These are phyloP conservation scores for Oryza glumipatula DNA, from an alignment of 176 grass and related monocot genomes.

Conservation along the genomic window DNA sequence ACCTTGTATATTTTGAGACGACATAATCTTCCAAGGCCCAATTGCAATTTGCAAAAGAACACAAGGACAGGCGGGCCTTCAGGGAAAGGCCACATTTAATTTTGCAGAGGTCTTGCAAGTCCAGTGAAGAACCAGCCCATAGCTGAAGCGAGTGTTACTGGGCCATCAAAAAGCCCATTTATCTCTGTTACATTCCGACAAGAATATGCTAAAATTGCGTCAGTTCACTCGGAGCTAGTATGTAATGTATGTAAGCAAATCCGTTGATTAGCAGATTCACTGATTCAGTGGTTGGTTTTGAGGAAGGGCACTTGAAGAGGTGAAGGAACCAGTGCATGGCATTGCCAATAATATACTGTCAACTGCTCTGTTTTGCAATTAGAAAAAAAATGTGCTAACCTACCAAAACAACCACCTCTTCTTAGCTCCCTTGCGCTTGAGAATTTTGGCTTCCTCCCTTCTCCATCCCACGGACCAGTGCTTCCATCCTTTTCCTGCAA, in stretches of 20 bases:
- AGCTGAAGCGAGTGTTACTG: background rate
- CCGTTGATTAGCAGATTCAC: background rate
- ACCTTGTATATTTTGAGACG: background rate
- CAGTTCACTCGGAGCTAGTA: no score
- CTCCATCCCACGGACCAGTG: conserved; percentile 64
- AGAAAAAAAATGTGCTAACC: conserved; percentile 19
- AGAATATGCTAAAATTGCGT: no score
- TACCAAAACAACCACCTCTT: conserved; percentile 50
- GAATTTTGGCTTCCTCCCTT: conserved; percentile 46
- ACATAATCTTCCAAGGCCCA: no score
- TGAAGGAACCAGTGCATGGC: background rate
- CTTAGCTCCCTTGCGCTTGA: background rate
- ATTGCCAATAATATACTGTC: background rate
- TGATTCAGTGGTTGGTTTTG: background rate
- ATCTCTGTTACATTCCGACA: no score
- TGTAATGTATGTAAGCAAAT: no score
- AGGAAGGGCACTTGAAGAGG: background rate
- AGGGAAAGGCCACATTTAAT: background rate
- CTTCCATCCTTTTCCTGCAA: conserved; percentile 76
- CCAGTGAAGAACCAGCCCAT: background rate
- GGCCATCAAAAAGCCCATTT: background rate
- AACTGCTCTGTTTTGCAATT: background rate
- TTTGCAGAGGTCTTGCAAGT: background rate
- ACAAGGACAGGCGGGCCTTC: background rate
- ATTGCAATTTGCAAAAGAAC: no score